phyloP scores from a whole-genome alignment of 257 asterid species.

The Leptodermis oblonga region DNA sequence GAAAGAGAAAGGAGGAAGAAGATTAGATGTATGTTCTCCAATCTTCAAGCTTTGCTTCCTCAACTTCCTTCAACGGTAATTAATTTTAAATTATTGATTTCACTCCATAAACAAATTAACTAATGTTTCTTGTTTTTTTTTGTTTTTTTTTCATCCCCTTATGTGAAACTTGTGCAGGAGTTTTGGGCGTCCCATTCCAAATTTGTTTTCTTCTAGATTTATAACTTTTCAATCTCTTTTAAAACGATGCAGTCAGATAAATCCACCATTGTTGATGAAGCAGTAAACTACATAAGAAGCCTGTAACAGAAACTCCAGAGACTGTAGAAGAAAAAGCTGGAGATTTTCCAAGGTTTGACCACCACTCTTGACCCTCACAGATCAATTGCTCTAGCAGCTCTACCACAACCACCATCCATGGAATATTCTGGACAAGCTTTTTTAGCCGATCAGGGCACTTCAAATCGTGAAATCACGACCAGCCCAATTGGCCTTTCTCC shows the following conservation, averaged over 20 bases:
- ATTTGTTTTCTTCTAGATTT: not conserved
- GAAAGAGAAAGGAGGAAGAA: conserved; percentile 88
- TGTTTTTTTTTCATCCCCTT: too few species aligned
- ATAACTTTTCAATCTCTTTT: not conserved
- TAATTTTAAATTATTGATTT: not conserved
- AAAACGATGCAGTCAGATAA: conserved; percentile 62
- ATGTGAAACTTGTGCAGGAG: too few species aligned
- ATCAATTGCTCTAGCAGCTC: too few species aligned
- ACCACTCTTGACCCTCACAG: conserved; percentile 14
- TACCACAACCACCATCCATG: too few species aligned
- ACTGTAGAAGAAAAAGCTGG: conserved; percentile 49
- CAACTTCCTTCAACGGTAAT: conserved; percentile 75
- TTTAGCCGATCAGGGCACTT: conserved; percentile 45
- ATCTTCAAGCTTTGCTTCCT: conserved; percentile 79
- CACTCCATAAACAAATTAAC: too few species aligned
- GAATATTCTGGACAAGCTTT: conserved; percentile 52
- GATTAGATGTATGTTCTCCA: conserved; percentile 72
- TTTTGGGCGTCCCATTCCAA: too few species aligned
- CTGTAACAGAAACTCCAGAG: conserved; percentile 31
- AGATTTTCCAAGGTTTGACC: conserved; percentile 30
- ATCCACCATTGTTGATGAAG: conserved; percentile 69
- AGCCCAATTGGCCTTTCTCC: conserved; percentile 13
- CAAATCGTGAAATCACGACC: conserved; percentile 11
- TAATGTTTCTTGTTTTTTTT: too few species aligned
- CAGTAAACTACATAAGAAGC: conserved; percentile 41